phyloP scores from a whole-genome alignment of 1,139 yeast genomes.

The Debaryomyces sp. region DNA sequence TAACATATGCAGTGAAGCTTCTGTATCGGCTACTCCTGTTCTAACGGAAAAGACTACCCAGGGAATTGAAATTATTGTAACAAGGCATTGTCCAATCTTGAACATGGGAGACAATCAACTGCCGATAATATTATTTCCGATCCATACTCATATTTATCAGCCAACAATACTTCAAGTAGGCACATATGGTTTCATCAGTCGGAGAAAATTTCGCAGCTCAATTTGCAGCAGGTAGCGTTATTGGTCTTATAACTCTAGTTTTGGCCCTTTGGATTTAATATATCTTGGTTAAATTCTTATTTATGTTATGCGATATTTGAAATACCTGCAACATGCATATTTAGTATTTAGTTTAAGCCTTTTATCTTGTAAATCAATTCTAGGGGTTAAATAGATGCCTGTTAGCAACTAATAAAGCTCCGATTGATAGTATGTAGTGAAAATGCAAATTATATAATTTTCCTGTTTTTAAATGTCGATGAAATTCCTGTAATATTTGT shows the following conservation, averaged over 20 bases:
- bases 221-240: background rate
- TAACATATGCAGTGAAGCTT: slow-evolving; percentile 32
- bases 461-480: too few relatives aligned
- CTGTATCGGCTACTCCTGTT: slow-evolving; percentile 16
- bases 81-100: slow-evolving; percentile 35
- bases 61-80: slow-evolving; percentile 28
- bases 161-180: background rate
- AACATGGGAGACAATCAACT: background rate
- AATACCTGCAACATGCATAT: too few relatives aligned
- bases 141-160: background rate
- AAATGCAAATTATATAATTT: too few relatives aligned
- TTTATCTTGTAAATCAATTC: too few relatives aligned
- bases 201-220: background rate
- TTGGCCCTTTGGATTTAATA: background rate
- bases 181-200: background rate
- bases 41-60: slow-evolving; percentile 29
- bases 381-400: too few relatives aligned
- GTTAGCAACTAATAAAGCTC: too few relatives aligned
- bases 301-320: background rate
- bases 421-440: too few relatives aligned
- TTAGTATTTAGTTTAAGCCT: too few relatives aligned
- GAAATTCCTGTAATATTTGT: too few relatives aligned
- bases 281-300: background rate
- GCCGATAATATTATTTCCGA: background rate
- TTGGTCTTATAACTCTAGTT: background rate